These are phyloP conservation scores for Populus tremula DNA, from an alignment of 345 rosid genomes.

Conservation along the genomic window DNA sequence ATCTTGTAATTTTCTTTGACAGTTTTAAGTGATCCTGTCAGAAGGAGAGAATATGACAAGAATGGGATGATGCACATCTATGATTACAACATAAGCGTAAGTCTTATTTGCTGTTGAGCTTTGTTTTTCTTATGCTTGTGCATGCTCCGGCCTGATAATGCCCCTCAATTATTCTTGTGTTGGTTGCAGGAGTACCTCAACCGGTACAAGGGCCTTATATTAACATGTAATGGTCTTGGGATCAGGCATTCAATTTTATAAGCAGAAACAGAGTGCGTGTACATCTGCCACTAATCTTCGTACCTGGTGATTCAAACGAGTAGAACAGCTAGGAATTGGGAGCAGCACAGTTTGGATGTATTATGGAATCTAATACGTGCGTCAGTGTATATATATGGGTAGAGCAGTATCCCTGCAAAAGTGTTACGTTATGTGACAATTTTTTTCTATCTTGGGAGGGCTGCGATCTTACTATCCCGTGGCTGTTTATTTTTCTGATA, in stretches of 20 bases:
- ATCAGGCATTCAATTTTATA: slow-evolving; percentile 72
- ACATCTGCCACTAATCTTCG: neutral
- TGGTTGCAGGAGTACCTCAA: slow-evolving; percentile 75
- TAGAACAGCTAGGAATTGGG: neutral
- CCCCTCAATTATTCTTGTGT: neutral
- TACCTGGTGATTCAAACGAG: neutral
- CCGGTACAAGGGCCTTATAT: slow-evolving; percentile 81
- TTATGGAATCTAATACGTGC: neutral
- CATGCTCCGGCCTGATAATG: neutral
- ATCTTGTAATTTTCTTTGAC: slow-evolving; percentile 21
- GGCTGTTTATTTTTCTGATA: neutral
- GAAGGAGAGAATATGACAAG: slow-evolving; percentile 71
- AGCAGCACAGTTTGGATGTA: slow-evolving; percentile 1
- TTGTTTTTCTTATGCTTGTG: neutral
- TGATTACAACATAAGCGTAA: slow-evolving; percentile 56
- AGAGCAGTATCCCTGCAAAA: neutral
- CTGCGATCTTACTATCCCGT: neutral
- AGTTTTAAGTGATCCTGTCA: slow-evolving; percentile 73
- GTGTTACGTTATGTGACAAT: slow-evolving; percentile 10
- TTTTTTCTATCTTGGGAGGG: neutral
- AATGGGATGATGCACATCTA: slow-evolving; percentile 56
- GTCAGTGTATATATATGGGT: slow-evolving; percentile 5
- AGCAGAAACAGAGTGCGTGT: neutral
- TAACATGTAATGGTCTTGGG: slow-evolving; percentile 94
- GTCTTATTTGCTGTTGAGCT: slow-evolving; percentile 4